A percentile compares a stretch with the other conserved stretches of the same genome.
These are phyloP conservation scores for Scheffersomyces cryptocercus DNA, from an alignment of 1,139 yeast genomes.

Conservation along the genomic window DNA sequence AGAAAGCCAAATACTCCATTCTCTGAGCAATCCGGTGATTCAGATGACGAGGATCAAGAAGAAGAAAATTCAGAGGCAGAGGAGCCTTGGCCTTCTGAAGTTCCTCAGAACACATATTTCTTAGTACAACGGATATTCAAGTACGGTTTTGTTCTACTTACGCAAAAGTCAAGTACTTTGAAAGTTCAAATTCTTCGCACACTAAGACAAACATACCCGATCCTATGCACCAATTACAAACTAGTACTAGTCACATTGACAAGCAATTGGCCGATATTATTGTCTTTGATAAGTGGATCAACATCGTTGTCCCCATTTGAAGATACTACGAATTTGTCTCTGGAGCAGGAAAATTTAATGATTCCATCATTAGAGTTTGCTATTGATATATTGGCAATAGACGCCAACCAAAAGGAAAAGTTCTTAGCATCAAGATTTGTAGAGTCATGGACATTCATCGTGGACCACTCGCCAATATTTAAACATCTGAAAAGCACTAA, in stretches of 20 bases:
- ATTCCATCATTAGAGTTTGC: conserved; percentile 25
- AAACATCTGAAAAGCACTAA: neutral
- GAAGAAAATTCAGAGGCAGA: conserved; percentile 21
- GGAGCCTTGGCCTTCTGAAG: conserved; percentile 58
- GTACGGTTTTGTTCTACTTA: conserved; percentile 70
- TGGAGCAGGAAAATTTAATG: conserved; percentile 10
- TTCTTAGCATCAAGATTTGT: conserved; percentile 37
- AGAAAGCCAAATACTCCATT: conserved; percentile 37
- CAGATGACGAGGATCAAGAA: conserved; percentile 45
- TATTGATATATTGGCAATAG: conserved; percentile 29
- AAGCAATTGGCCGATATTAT: conserved; percentile 62
- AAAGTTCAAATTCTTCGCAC: conserved; percentile 58
- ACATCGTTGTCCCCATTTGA: conserved; percentile 3
- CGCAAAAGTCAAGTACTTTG: conserved; percentile 64
- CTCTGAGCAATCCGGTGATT: conserved; percentile 30
- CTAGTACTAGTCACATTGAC: conserved; percentile 69
- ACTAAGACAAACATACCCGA: conserved; percentile 51
- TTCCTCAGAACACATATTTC: conserved; percentile 60
- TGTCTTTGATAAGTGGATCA: conserved; percentile 13
- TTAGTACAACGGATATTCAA: conserved; percentile 61
- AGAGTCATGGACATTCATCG: conserved; percentile 38
- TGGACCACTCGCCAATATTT: conserved; percentile 16
- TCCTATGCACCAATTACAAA: conserved; percentile 61
- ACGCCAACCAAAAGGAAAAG: conserved; percentile 24
- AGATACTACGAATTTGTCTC: conserved; percentile 1